phyloP scores from a whole-genome alignment of 2,329 filamentous ascomycete species.

The Aspergillus sp. region DNA sequence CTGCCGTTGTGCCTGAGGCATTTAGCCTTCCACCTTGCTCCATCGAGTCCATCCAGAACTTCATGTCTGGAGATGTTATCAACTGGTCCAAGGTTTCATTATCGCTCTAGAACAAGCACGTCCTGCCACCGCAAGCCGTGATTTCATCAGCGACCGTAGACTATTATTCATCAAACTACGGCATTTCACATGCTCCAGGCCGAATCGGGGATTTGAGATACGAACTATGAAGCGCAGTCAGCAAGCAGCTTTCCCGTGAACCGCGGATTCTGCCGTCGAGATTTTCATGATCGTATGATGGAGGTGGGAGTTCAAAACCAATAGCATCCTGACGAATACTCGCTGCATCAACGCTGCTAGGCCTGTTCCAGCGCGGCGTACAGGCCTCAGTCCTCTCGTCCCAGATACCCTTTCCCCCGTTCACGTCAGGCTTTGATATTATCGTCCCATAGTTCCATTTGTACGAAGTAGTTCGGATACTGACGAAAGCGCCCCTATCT shows the following conservation, averaged over 20 bases:
- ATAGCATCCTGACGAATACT: background rate
- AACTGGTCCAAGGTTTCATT: background rate
- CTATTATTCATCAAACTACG: background rate
- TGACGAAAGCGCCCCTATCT: background rate
- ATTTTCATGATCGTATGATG: constrained; percentile 11
- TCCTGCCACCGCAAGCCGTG: background rate
- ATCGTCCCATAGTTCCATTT: background rate
- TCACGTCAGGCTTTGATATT: background rate
- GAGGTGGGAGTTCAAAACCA: background rate
- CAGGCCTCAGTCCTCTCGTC: background rate
- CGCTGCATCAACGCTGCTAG: background rate
- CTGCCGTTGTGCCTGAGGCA: constrained; percentile 17
- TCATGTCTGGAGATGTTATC: background rate
- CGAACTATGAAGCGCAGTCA: background rate
- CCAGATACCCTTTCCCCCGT: background rate
- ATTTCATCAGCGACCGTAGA: background rate
- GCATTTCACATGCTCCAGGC: background rate
- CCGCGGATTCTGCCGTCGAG: background rate
- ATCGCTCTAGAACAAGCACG: background rate
- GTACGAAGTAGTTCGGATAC: background rate
- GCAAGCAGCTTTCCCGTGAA: constrained; percentile 1
- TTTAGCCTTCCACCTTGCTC: background rate
- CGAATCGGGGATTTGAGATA: constrained; percentile 1
- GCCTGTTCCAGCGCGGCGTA: background rate
- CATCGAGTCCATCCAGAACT: background rate